Percentiles rank a stretch among this genome's conserved stretches.
Conservation (phyloP, 1,139 yeast species). For the Pichia sp. region DNA sequence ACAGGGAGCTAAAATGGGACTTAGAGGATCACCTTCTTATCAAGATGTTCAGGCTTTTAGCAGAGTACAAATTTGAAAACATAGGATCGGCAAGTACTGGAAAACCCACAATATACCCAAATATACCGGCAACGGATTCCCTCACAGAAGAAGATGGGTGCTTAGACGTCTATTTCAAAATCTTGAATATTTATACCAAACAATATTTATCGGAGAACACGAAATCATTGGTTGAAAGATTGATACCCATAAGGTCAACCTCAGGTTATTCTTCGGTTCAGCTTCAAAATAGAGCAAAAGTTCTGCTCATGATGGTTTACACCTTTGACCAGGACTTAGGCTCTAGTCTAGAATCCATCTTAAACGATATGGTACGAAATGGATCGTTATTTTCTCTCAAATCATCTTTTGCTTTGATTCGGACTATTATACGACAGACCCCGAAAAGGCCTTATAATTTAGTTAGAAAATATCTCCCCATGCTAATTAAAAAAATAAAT, state of each 20-base stretch:
- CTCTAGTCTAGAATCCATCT: conserved; percentile 22
- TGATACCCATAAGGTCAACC: conserved; percentile 32
- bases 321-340: conserved; percentile 28
- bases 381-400: conserved; percentile 13
- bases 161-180: conserved; percentile 30
- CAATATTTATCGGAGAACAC: conserved; percentile 17
- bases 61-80: conserved; percentile 29
- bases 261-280: conserved; percentile 23
- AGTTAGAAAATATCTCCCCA: conserved; percentile 19
- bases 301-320: conserved; percentile 27
- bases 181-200: conserved; percentile 24
- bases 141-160: conserved; percentile 26
- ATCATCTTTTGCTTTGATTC: conserved; percentile 14
- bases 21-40: conserved; percentile 29
- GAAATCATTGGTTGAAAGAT: conserved; percentile 27
- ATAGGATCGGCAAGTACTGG: conserved; percentile 18
- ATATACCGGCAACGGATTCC: conserved; percentile 16
- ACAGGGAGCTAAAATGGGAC: conserved; percentile 27
- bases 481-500: conserved; percentile 20
- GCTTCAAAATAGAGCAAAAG: conserved; percentile 29
- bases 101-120: conserved; percentile 17
- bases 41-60: conserved; percentile 28
- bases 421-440: conserved; percentile 11
- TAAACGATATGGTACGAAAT: conserved; percentile 22
- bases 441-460: conserved; percentile 23